Evolutionary conservation across 352 stramenopile genomes (phyloP), one percentile per base, ranked within the genome.

Genomic region (Vaucheria bursata): DNA sequence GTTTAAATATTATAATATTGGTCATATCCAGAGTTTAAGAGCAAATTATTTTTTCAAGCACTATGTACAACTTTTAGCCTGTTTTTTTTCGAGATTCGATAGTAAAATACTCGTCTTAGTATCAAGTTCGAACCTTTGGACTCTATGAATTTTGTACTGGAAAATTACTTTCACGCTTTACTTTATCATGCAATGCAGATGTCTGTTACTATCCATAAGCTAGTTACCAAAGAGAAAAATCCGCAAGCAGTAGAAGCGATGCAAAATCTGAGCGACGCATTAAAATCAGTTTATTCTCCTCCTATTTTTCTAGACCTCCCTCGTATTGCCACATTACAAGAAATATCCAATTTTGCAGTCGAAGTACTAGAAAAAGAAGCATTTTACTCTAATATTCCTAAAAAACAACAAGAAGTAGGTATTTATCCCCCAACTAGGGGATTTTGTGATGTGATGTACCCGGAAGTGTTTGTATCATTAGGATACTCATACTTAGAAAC

Each of bases 171-270:
- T n/a, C n/a, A n/a, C n/a, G n/a, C n/a, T n/a, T n/a, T n/a, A n/a
- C n/a, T n/a, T n/a, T n/a, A n/a, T n/a, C n/a, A n/a, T n/a, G n/a
- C 45, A 18, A 31, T 68, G 53, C 53, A 68, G 53, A 68, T 68
- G 34, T 73, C 77, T 5, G 77, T 82, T 36, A 82, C 69, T 38
- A 52, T 82, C 31, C 70, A 82, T 73, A 79, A 79, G 77, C 75
- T 64, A 75, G 69, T 77, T 2, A 75, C 32, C 29, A 69, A 79
- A 36, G 65, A 79, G 36, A 32, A 70, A 35, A 50, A 76, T 36
- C 35, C 34, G 32, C 39, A 79, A 59, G 74, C 74, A 12, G 59
- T 79, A 25, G 74, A 66, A 6, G 64, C 64, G 34, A 38, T 79
- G 66, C 12, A 32, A 29, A 59, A 45, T 40, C 73, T 80, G 65